phyloP scores from a whole-genome alignment of 768 basidiomycete species.

The Lanmaoa rubissima region DNA sequence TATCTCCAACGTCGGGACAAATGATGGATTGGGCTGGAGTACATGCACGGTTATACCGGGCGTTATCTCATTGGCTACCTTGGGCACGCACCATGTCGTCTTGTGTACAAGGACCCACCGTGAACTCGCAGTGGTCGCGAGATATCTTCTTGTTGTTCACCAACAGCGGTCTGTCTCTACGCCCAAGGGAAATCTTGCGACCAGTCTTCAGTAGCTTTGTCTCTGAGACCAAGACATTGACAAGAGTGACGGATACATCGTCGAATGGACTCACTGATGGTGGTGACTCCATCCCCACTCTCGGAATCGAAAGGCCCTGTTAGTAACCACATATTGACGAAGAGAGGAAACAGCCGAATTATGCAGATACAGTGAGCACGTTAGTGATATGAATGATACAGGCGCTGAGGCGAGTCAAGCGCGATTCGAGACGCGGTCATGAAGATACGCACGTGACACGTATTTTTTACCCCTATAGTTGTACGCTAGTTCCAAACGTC shows the following conservation, averaged over 20 bases:
- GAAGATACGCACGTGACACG: constrained; percentile 5
- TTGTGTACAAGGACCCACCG: constrained; percentile 48
- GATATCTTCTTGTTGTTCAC: constrained; percentile 67
- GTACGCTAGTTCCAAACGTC: too few relatives aligned
- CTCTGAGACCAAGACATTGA: constrained; percentile 29
- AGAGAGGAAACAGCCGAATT: neutral
- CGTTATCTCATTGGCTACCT: neutral
- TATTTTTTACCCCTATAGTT: neutral
- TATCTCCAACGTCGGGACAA: constrained; percentile 48
- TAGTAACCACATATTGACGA: constrained; percentile 48
- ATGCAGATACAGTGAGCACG: neutral
- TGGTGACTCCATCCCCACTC: constrained; percentile 30
- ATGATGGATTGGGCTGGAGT: constrained; percentile 47
- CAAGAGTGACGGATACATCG: constrained; percentile 24
- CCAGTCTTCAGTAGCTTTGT: constrained; percentile 64
- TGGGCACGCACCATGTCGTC: constrained; percentile 54
- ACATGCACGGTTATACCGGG: neutral
- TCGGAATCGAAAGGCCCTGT: constrained; percentile 53
- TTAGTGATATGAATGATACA: neutral
- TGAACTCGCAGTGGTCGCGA: constrained; percentile 54
- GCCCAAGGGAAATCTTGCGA: constrained; percentile 51
- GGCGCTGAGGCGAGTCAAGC: neutral
- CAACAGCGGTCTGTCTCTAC: constrained; percentile 51
- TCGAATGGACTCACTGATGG: constrained; percentile 38
- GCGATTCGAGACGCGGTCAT: constrained; percentile 3